These are phyloP conservation scores for Rhodamnia argentea DNA, from an alignment of 345 rosid species.

Conservation along the genomic window DNA sequence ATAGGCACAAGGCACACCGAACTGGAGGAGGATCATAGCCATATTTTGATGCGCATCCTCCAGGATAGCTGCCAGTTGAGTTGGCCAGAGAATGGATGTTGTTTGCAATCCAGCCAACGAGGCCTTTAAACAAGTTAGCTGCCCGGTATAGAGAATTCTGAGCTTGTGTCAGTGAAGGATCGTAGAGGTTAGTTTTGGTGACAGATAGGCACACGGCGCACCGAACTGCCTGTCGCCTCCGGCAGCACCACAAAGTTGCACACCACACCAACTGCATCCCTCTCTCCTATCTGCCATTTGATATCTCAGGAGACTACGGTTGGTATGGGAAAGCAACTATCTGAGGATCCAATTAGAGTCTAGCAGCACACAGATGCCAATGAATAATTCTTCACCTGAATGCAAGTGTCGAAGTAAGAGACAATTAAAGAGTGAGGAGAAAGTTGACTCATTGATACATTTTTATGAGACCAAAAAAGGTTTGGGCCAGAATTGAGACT, in stretches of 20 bases:
- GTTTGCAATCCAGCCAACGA: too few species aligned
- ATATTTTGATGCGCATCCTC: too few species aligned
- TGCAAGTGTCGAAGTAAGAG: not conserved
- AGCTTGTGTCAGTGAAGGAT: too few species aligned
- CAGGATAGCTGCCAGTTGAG: too few species aligned
- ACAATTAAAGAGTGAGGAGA: not conserved
- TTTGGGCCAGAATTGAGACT: not conserved
- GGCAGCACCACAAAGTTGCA: slow-evolving; percentile 30
- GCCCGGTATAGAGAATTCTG: too few species aligned
- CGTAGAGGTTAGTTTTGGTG: too few species aligned
- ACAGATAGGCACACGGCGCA: slow-evolving; percentile 28
- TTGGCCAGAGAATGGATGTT: too few species aligned
- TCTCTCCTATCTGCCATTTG: slow-evolving; percentile 13
- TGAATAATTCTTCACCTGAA: not conserved
- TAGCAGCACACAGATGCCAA: not conserved
- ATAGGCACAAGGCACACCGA: too few species aligned
- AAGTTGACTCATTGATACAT: not conserved
- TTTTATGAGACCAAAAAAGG: not conserved
- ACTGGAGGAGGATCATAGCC: too few species aligned
- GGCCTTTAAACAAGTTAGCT: too few species aligned
- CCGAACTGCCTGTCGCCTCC: slow-evolving; percentile 18
- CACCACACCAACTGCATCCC: slow-evolving; percentile 41
- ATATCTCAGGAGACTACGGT: not conserved
- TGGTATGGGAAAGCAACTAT: not conserved
- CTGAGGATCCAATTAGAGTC: not conserved